Base-by-base conservation (phyloP, 768 basidiomycete genomes). In the Lactarius pseudohatsudake region DNA sequence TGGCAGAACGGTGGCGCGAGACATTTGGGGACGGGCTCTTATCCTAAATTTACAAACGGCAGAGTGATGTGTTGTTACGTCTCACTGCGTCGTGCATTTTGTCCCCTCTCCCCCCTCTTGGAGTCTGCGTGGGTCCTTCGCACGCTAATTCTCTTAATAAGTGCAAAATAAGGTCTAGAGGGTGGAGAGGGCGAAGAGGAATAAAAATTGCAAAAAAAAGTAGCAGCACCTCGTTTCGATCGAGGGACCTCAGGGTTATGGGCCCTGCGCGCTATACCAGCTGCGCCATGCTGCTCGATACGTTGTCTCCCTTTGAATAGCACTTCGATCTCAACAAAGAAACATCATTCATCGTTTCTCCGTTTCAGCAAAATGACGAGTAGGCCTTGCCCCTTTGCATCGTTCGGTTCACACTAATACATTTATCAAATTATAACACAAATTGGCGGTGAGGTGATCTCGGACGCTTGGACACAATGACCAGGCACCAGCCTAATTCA, bases 221-320 rank as follows among this genome's bases (percentile, higher is more conserved):
- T 74, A 74, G 73, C 73, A 74, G 70, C 73, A 74, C 71, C 74
- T 74, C 67, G 73, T 74, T 74, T 74, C 73, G 73, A 74, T 74
- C 73, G 64, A 75, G 74, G 65, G 73, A 74, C 73, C 73, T 74
- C 73, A 68, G 74, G 73, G 73, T 74, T 74, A 73, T 69, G 74
- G 74, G 73, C 66, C 66, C 62, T 63, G 66, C 66, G 66, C 62
- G 66, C 66, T 67, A 66, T 62, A 63, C 66, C 66, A 75, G 71
- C 73, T 75, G 73, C 74, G 73, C 74, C 73, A 74, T 72, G 73
- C 70, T 74, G 73, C 73, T 74, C 11, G 1, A 53, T 57, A 15
- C 11, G 8, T 57, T 10, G 8, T 34, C 9, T 6, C 20, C 56
- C 18, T 3, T 28, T 15, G 22, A 57, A 57, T 20, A 16, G 6